Evolutionary conservation across 1,284 basidiomycete species (phyloP), one percentile per base, ranked within the genome.

Genomic region (Naganishia liquefaciens): DNA sequence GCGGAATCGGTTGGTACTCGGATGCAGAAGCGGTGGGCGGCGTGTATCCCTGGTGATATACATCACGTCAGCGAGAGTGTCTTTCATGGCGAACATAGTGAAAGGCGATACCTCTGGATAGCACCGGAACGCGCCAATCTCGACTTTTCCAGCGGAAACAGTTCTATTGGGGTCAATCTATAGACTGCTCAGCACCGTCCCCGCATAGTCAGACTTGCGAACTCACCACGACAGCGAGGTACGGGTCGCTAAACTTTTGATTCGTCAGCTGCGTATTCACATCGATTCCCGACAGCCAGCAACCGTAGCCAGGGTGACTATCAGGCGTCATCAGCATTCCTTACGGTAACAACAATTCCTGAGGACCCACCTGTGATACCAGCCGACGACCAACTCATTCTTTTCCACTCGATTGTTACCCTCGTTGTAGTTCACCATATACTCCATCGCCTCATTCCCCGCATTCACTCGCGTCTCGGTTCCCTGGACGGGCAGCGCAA

Each of bases 401-500:
- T 93, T 84, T 15, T 87, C 88, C 15, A 89, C 89, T 80, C 86
- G 86, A 72, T 89, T 87, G 70, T 88, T 89, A 27, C 85, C 85
- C 67, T 88, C 84, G 53, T 90, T 86, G 73, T 93, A 98, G 73
- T 92, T 87, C 54, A 98, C 93, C 95, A 98, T 98, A 81, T 95
- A 99, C 80, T 98, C 96, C 75, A 94, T 91, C 37, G 95, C 95
- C 71, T 97, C 94, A 76, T 89, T 90, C 28, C 89, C 89, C 10
- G 96, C 96, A 75, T 97, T 99, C 46, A 99, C 95, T 63, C 95
- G 87, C 52, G 96, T 99, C 79, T 99, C 95, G 0, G 96, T 99
- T n/a, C 95, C 95, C 77, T 98, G 91, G 0, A 99, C 96, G 0
- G 95, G 95, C 3, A 99, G 82, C 2, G 96, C 94, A 70, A 98